Conservation (phyloP, 164 flowering plant genomes). For the Brasenia schreberi region DNA sequence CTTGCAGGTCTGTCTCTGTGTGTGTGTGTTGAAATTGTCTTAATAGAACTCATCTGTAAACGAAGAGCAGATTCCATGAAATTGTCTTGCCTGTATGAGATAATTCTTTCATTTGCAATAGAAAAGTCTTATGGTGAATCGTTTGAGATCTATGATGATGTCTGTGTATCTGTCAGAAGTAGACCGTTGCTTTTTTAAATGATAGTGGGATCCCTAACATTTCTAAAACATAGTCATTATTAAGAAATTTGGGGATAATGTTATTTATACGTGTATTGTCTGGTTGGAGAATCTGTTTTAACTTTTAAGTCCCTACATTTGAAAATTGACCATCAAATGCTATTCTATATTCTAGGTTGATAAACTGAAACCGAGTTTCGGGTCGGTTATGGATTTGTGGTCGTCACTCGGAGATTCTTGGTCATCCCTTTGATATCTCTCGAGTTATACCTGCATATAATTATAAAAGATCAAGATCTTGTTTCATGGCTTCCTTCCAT, state of each 20-base stretch:
- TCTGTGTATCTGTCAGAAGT: neutral
- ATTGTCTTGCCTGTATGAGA: neutral
- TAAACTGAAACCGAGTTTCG: no score
- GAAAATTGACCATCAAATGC: neutral
- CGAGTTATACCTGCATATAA: neutral
- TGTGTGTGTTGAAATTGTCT: neutral
- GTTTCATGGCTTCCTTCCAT: neutral
- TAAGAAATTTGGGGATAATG: neutral
- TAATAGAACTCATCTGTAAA: neutral
- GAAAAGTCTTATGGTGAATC: neutral
- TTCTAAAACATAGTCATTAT: neutral
- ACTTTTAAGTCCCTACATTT: neutral
- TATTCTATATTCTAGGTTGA: neutral
- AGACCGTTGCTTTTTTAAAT: neutral
- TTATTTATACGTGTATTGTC: neutral
- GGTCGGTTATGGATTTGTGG: no score
- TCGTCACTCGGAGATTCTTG: no score
- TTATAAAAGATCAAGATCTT: constrained; percentile 53
- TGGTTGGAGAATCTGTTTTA: neutral
- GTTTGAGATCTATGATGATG: neutral
- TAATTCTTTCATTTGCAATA: neutral
- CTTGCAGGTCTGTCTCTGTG: constrained; percentile 54
- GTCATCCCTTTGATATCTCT: no score
- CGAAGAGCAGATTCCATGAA: neutral
- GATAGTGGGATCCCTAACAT: neutral